Conservation (phyloP, 2,329 filamentous ascomycete genomes). For the Calycina herbarum region DNA sequence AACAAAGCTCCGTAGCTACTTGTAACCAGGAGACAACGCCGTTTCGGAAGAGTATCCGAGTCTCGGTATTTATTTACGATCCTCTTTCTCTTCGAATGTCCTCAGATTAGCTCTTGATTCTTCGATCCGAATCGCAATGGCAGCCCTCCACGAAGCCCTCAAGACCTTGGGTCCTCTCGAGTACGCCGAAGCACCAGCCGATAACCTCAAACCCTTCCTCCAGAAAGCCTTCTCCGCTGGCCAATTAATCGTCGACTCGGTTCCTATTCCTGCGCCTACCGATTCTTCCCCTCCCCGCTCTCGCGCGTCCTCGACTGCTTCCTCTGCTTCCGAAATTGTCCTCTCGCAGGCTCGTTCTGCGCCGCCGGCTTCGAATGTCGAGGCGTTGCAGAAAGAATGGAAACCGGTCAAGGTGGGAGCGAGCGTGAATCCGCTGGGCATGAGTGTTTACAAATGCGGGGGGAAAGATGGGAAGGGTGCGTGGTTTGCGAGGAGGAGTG, state of each 20-base stretch:
- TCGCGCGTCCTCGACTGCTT: conserved; percentile 51
- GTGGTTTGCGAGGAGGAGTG: conserved; percentile 85
- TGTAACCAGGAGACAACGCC: neutral
- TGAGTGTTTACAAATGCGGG: conserved; percentile 77
- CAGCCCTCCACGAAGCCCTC: conserved; percentile 58
- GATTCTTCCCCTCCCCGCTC: conserved; percentile 52
- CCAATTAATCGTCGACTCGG: conserved; percentile 73
- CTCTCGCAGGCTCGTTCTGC: conserved; percentile 50
- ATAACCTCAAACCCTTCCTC: conserved; percentile 55
- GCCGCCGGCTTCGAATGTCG: conserved; percentile 46
- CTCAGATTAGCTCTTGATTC: neutral
- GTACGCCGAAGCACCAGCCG: conserved; percentile 48
- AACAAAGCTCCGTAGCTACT: neutral
- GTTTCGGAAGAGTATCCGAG: neutral
- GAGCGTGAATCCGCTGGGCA: conserved; percentile 72
- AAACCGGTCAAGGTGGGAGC: conserved; percentile 75
- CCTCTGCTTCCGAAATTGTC: conserved; percentile 51
- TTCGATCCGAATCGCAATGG: conserved; percentile 44
- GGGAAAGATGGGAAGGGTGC: conserved; percentile 79
- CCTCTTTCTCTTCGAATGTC: neutral
- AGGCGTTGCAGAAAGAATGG: conserved; percentile 73
- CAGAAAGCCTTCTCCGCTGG: conserved; percentile 62
- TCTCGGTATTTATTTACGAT: neutral
- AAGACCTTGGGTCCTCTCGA: conserved; percentile 55
- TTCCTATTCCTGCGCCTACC: conserved; percentile 58